phyloP scores from a whole-genome alignment of 345 rosid genomes.

The Carallia pectinifolia region DNA sequence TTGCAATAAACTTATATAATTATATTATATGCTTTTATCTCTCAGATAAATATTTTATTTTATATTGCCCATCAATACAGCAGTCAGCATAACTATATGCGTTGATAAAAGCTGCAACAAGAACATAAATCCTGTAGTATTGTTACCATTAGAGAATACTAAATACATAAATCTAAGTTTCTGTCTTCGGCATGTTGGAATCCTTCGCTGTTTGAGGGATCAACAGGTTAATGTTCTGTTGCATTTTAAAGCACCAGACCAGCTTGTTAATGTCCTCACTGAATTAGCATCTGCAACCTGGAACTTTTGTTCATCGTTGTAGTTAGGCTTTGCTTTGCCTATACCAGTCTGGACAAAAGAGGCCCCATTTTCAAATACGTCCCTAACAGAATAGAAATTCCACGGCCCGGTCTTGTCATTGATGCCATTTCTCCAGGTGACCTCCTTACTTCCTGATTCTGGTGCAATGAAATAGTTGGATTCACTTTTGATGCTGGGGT shows the following conservation, averaged over 20 bases:
- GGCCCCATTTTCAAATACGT: slow-evolving; percentile 48
- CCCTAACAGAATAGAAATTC: slow-evolving; percentile 46
- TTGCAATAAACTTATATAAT: too few relatives aligned
- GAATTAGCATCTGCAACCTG: slow-evolving; percentile 40
- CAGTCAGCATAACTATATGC: too few relatives aligned
- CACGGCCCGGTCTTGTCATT: slow-evolving; percentile 31
- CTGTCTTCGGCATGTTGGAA: too few relatives aligned
- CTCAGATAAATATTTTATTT: too few relatives aligned
- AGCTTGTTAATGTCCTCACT: slow-evolving; percentile 44
- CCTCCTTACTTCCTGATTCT: slow-evolving; percentile 46
- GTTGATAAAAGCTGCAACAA: too few relatives aligned
- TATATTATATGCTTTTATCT: too few relatives aligned
- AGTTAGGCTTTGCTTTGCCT: slow-evolving; percentile 50
- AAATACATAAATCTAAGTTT: too few relatives aligned
- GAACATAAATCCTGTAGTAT: too few relatives aligned
- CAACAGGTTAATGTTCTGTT: slow-evolving; percentile 10
- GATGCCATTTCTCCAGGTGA: slow-evolving; percentile 43
- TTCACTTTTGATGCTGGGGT: slow-evolving; percentile 74
- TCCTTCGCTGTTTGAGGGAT: not conserved
- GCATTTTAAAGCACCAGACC: slow-evolving; percentile 43
- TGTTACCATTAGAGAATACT: too few relatives aligned
- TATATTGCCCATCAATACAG: too few relatives aligned
- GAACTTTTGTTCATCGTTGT: slow-evolving; percentile 40
- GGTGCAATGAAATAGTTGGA: slow-evolving; percentile 70
- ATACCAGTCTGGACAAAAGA: slow-evolving; percentile 44